Evolutionary conservation across 768 basidiomycete genomes (phyloP).

Genomic region (Clavaria fumosa): DNA sequence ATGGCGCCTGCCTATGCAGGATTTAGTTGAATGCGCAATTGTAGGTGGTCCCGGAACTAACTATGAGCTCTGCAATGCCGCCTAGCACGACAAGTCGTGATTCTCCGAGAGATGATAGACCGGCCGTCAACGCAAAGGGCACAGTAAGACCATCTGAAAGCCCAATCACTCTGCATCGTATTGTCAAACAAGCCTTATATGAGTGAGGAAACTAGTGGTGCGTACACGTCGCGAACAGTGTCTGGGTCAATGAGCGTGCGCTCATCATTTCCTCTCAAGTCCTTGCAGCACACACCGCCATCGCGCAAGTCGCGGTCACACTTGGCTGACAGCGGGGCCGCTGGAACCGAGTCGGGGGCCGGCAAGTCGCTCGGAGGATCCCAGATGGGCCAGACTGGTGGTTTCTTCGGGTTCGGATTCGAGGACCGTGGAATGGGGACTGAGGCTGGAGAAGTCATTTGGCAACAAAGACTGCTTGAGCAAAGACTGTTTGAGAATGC

Average conservation of each 20-base stretch:
- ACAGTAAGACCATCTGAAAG: constrained; percentile 83
- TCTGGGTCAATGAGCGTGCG: constrained; percentile 77
- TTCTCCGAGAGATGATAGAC: constrained; percentile 77
- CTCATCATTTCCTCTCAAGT: constrained; percentile 67
- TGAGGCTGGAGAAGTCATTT: too few relatives aligned
- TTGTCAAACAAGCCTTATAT: background rate
- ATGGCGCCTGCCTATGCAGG: constrained; percentile 96
- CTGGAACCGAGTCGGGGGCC: too few relatives aligned
- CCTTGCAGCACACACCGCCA: constrained; percentile 75
- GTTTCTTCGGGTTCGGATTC: constrained; percentile 14
- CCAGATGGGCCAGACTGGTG: constrained; percentile 55
- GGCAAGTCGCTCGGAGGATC: constrained; percentile 23
- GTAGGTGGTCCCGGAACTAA: too few relatives aligned
- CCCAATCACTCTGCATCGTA: constrained; percentile 56
- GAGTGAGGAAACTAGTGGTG: constrained; percentile 6
- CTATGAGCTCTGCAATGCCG: constrained; percentile 88
- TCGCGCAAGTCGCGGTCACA: constrained; percentile 39
- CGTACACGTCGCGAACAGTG: constrained; percentile 74
- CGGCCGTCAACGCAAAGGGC: constrained; percentile 82
- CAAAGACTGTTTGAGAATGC: too few relatives aligned
- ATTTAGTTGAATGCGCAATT: too few relatives aligned
- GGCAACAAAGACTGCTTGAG: too few relatives aligned
- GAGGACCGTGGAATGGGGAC: background rate
- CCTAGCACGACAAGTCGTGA: constrained; percentile 88
- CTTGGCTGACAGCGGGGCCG: constrained; percentile 36